Evolutionary conservation across 176 grass and related monocot species (phyloP), one percentile per base, ranked within the genome.

Genomic region (Thalia dealbata): DNA sequence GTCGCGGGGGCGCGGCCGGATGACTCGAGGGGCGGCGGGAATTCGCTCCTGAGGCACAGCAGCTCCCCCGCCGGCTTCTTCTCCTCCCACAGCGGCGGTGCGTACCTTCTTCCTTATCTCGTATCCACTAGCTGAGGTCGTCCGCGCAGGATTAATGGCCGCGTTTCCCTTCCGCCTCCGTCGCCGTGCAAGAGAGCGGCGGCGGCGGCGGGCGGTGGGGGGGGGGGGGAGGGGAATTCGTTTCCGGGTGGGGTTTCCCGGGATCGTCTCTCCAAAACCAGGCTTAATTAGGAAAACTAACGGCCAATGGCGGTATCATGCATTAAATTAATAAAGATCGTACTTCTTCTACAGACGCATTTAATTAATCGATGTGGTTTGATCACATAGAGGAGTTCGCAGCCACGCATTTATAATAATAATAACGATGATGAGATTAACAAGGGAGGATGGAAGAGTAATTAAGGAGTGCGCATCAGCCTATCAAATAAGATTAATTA

Each of bases 11-110:
- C 56, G 54, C 69, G 66, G 72, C 38, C 24, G 46, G 32, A 38
- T 1, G 32, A 38, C 32, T 26, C 58, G 7, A 24, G 7, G 10
- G 81, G 71, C 29, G 79, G 78, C 4, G 81, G 45, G 71, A 88
- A 84, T 62, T 75, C 78, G 84, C 78, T 92, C 13, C 60, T 78
- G 26, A 79, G 92, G 12, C 92, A 88, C 79, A 90, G 87, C 45
- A 96, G 89, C 80, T 96, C 86, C 22, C 89, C 92, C 7, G 89
- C 78, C 12, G 89, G 87, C 0, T 92, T 96, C 84, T 90, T 96
- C 80, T 92, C 82, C 80, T 92, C 82, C 77, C 92, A 88, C 42
- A 73, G 86, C 60, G 69, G 67, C 70, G 87, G 82, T 70, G 81
- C 84, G 52, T 87, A 89, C 90, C 61, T 85, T 84, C 29, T 22